Evolutionary conservation across 306 rosid species (phyloP), one percentile per base, ranked within the genome.

Genomic region (Castanospermum australe): DNA sequence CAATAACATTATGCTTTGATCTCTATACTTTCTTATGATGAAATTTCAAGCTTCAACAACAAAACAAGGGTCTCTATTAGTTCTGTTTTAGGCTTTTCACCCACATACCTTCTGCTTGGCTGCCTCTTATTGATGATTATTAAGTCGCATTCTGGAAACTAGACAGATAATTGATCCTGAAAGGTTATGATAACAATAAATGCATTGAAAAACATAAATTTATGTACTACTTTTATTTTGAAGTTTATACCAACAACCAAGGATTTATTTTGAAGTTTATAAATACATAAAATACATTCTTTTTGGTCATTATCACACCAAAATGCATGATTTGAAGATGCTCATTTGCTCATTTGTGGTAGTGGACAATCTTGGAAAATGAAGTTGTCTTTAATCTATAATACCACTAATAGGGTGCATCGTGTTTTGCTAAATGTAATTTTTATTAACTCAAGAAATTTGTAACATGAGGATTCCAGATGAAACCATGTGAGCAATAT

Each of bases 241-340:
- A 57, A 33, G 44, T 44, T 56, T 44, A 68, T 44, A 8, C 61
- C 18, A 13, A 45, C 62, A 57, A 14, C 38, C 45, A 35, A 63
- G 24, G 61, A 80, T 25, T 47, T 79, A 47, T 22, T 71, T 71
- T 71, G 52, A 55, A 73, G 51, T 42, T 73, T 2, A 9, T 51
- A 52, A 48, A 24, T 13, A 48, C 20, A 6, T 48, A 59, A 59
- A 48, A 51, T 66, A 52, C 42, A n/a, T 10, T 22, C 21, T 8
- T 38, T 28, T 42, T 36, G 60, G 48, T 59, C 30, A 32, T 52
- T 42, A 38, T 65, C 57, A 60, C 65, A 36, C 42, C 39, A 41
- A 71, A 76, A 67, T 62, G 50, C 67, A 84, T 72, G 69, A 50
- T 44, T 62, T 41, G 62, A 36, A 67, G 45, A 65, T 78, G 78